These are phyloP conservation scores for Rutstroemia sp. DNA, from an alignment of 2,329 filamentous ascomycete genomes.

Conservation along the genomic window DNA sequence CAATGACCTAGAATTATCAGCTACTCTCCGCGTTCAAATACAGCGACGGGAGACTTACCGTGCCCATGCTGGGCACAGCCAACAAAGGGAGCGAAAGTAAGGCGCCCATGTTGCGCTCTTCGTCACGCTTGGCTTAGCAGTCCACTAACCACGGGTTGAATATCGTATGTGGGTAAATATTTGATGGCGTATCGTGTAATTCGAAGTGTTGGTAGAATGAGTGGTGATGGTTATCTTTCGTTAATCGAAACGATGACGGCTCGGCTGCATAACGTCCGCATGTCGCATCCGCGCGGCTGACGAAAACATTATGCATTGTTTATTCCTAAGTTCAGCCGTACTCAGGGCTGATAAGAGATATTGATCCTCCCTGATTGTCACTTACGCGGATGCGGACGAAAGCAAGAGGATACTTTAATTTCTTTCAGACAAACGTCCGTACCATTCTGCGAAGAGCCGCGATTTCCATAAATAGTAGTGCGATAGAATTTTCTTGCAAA, in stretches of 20 bases:
- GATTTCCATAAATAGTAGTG: not conserved
- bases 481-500: not conserved
- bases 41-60: constrained; percentile 51
- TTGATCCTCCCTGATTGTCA: not conserved
- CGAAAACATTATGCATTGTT: constrained; percentile 2
- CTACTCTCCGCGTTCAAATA: constrained; percentile 10
- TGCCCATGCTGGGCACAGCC: constrained; percentile 77
- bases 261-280: not conserved
- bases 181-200: not conserved
- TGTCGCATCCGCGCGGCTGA: constrained; percentile 12
- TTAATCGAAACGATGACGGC: not conserved
- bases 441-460: not conserved
- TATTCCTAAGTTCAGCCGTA: not conserved
- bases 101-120: constrained; percentile 63
- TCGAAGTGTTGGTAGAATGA: not conserved
- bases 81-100: constrained; percentile 83
- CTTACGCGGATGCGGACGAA: constrained; percentile 4
- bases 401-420: constrained; percentile 6
- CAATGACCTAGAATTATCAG: constrained; percentile 51
- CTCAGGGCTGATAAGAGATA: constrained; percentile 3
- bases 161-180: not conserved
- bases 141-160: not conserved
- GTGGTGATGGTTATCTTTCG: not conserved
- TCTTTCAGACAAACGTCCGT: constrained; percentile 9
- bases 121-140: not conserved